Percentiles rank a stretch among this genome's conserved stretches.
Conservation (phyloP, 495 filamentous ascomycete genomes). For the Letharia columbiana region DNA sequence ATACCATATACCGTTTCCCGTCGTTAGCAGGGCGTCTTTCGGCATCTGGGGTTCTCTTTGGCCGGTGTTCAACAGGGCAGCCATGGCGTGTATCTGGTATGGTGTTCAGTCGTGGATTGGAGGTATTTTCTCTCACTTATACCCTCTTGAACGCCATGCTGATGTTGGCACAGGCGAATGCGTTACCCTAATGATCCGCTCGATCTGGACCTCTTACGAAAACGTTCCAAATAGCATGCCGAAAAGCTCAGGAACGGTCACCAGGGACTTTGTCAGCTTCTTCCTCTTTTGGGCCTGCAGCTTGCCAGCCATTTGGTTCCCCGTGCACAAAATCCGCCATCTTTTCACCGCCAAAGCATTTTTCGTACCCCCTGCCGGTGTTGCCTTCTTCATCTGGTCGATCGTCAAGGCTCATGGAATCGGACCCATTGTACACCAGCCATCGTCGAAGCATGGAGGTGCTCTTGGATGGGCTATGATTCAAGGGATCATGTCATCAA, state of each 20-base stretch:
- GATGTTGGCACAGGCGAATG: conserved; percentile 46
- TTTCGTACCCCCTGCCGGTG: conserved; percentile 73
- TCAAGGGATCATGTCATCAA: conserved; percentile 75
- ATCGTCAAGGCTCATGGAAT: conserved; percentile 74
- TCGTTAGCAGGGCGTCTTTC: conserved; percentile 65
- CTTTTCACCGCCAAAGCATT: conserved; percentile 87
- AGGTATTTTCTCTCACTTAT: conserved; percentile 35
- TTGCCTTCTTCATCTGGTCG: conserved; percentile 88
- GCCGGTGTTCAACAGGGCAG: conserved; percentile 85
- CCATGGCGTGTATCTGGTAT: conserved; percentile 83
- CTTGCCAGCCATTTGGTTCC: conserved; percentile 76
- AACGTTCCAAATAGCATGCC: conserved; percentile 61
- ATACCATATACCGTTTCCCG: conserved; percentile 84
- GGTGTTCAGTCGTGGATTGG: conserved; percentile 84
- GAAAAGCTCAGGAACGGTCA: conserved; percentile 58
- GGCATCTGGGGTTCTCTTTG: conserved; percentile 84
- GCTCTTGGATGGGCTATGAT: conserved; percentile 74
- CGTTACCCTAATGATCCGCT: conserved; percentile 69
- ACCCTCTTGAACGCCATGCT: conserved; percentile 8
- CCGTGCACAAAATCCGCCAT: conserved; percentile 56
- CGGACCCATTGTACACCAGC: conserved; percentile 76
- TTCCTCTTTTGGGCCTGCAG: conserved; percentile 77
- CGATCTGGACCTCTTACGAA: conserved; percentile 67
- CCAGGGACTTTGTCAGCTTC: conserved; percentile 67
- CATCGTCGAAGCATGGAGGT: conserved; percentile 53